Conservation (phyloP, 805 yeast species). For the Ogataea naganishii region DNA sequence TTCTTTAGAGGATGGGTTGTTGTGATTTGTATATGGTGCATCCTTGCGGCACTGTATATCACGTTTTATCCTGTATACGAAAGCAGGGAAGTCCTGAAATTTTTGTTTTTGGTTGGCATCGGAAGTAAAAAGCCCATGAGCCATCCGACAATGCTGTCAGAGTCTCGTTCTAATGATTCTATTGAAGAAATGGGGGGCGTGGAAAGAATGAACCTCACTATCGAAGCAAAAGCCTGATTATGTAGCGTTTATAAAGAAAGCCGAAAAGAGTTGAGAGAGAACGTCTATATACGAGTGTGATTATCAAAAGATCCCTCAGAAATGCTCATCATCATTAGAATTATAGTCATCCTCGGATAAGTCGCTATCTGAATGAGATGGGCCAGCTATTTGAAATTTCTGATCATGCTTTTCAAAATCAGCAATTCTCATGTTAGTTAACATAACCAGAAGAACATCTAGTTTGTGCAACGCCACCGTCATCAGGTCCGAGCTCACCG, state of each 20-base stretch:
- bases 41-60: constrained; percentile 22
- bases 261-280: constrained; percentile 1
- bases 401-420: constrained; percentile 1
- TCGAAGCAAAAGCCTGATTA: constrained; percentile 1
- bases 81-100: constrained; percentile 18
- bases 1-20: constrained; percentile 27
- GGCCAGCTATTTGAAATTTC: not conserved
- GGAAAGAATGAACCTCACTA: not conserved
- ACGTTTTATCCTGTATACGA: constrained; percentile 25
- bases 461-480: constrained; percentile 31
- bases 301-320: constrained; percentile 1
- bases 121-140: constrained; percentile 1
- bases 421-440: not conserved
- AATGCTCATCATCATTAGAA: constrained; percentile 1
- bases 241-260: not conserved
- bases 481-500: constrained; percentile 36
- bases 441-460: constrained; percentile 21
- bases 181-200: not conserved
- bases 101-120: not conserved
- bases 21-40: constrained; percentile 25
- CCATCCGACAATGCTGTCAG: not conserved
- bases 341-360: constrained; percentile 1
- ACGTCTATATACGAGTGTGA: not conserved
- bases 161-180: not conserved
- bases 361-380: constrained; percentile 2